Base-by-base conservation (phyloP, 148 eudicot genomes). In the Rhododendron ovatum region DNA sequence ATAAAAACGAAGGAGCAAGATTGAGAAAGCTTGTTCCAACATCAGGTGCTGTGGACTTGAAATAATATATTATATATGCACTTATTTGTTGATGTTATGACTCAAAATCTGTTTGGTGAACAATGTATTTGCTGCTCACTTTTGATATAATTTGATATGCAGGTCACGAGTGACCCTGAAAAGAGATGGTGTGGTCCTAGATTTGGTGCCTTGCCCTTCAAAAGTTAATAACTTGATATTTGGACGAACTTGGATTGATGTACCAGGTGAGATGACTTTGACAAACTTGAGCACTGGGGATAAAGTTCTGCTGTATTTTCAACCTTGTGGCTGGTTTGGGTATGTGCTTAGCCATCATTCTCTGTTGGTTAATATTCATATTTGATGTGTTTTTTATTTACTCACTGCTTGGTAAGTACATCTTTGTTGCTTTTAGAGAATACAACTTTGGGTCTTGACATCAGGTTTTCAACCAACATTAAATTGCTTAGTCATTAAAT, bases 291-390 rank as follows among this genome's bases (percentile, higher is more conserved):
- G 96, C 10, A 97, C 98, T 22, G 96, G 99, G 82, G 99, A 97
- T 82, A 97, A 97, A 92, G 99, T 92, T 84, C 94, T 97, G 41
- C 93, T 97, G 28, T 95, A 94, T 89, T 97, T 97, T 90, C 99
- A 97, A 88, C 98, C 98, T 78, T 97, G 98, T 43, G 99, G 99
- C 67, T 97, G 99, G 99, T 97, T 97, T 87, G 99, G 99, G 99
- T 97, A 93, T 84, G 95, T 20, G 53, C 73, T 13, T 53, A 55
- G 67, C 73, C 5, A 35, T 84, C 48, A 33, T 50, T 11, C 65
- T 71, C 8, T 55, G 1, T 1, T 82, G 45, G 41, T 71, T 71
- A 30, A 33, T 71, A 30, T 71, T 30, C 76, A 30, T 33, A 15
- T 30, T 30, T 71, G 75, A 69, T 71, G 76, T 30, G 35, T 71